phyloP scores from a whole-genome alignment of 2,329 filamentous ascomycete genomes.

The Chaetomium olivaceum region DNA sequence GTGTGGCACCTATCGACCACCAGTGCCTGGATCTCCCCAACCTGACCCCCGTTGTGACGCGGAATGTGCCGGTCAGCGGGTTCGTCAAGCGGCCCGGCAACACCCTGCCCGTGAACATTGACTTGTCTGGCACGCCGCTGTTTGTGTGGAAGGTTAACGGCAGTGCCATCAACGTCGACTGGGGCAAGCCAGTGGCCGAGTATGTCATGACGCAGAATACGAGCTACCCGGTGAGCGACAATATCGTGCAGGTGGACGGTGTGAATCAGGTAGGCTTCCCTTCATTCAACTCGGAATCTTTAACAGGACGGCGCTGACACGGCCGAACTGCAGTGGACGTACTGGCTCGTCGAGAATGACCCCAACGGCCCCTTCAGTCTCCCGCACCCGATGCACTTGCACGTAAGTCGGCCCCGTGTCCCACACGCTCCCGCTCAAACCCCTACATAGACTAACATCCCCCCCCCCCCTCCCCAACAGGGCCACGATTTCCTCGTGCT shows the following conservation, averaged over 20 bases:
- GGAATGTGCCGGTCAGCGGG: constrained; percentile 25
- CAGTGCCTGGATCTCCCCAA: constrained; percentile 31
- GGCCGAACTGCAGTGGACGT: constrained; percentile 32
- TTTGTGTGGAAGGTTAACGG: constrained; percentile 37
- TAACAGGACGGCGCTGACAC: background rate
- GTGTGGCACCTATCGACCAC: constrained; percentile 27
- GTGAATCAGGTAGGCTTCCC: constrained; percentile 22
- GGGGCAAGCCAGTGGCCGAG: constrained; percentile 41
- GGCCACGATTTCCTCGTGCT: constrained; percentile 42
- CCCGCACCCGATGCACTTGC: constrained; percentile 37
- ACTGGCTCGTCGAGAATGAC: constrained; percentile 41
- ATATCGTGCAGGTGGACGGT: constrained; percentile 33
- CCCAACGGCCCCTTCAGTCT: constrained; percentile 32
- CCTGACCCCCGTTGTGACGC: constrained; percentile 35
- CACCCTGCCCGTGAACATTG: constrained; percentile 29
- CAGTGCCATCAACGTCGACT: constrained; percentile 38
- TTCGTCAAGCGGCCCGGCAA: constrained; percentile 30
- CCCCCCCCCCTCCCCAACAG: constrained; percentile 27
- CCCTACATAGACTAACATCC: too few relatives aligned
- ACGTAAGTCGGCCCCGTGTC: constrained; percentile 25
- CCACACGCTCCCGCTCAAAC: background rate
- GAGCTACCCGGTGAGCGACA: constrained; percentile 33
- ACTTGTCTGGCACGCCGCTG: constrained; percentile 27
- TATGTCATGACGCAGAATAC: constrained; percentile 37
- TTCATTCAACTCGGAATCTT: too few relatives aligned